These are phyloP conservation scores for Platismatia glauca DNA, from an alignment of 495 filamentous ascomycete genomes.

Conservation along the genomic window DNA sequence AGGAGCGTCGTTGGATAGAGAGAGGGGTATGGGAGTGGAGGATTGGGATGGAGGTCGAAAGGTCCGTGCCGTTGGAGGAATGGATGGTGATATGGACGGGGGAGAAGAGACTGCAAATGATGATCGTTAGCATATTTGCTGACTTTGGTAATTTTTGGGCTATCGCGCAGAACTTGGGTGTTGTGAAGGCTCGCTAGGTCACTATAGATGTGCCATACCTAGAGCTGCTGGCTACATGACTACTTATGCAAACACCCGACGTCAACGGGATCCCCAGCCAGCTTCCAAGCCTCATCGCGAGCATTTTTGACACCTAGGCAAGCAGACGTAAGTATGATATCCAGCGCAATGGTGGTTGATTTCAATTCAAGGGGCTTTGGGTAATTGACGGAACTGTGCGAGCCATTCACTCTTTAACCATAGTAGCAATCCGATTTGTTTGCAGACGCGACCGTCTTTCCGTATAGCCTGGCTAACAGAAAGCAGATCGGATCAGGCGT, in stretches of 20 bases:
- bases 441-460: too few relatives aligned
- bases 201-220: not conserved
- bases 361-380: not conserved
- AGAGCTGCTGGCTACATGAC: not conserved
- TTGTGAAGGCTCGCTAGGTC: not conserved
- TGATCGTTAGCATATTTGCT: not conserved
- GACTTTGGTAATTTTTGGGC: not conserved
- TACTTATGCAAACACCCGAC: not conserved
- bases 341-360: not conserved
- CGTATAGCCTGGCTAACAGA: too few relatives aligned
- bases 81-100: not conserved
- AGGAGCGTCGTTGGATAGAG: not conserved
- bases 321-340: not conserved
- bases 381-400: not conserved
- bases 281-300: not conserved
- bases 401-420: not conserved
- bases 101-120: not conserved
- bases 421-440: not conserved
- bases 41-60: not conserved
- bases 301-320: not conserved
- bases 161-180: too few relatives aligned
- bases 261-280: not conserved
- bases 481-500: too few relatives aligned
- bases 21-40: not conserved
- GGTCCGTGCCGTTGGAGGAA: slow-evolving; percentile 6